Evolutionary conservation across 148 eudicot species (phyloP), one percentile per base, ranked within the genome.

Genomic region (Spergularia bocconei): DNA sequence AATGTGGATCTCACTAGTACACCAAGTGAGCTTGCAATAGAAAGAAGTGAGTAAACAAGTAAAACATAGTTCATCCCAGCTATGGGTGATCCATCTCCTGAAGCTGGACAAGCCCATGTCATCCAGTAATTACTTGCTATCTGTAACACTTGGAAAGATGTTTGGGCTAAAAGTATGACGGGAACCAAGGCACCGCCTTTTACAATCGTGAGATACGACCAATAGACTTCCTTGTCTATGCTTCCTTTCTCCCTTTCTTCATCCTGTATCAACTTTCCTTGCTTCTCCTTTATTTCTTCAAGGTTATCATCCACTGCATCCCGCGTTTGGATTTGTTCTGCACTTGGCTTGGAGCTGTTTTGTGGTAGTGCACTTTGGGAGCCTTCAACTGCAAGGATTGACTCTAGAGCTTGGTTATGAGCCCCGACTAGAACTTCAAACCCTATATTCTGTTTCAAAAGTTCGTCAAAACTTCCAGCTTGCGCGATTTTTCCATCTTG

Each of bases 171-270:
- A 58, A 96, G 21, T 63, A 92, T 96, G 53, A 92, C 60, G 0
- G 99, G 98, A 60, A 96, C 84, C 80, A 92, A 83, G 67, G 73
- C 76, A 39, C 99, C 99, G 21, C 95, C 84, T 81, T 86, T 91
- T 11, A 87, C 93, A 6, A 86, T 78, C 3, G 94, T 96, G 78
- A 96, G 77, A 79, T 96, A 96, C 63, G 87, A 77, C 91, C 89
- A 86, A 72, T 96, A 96, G 47, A 96, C 91, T 79, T 92, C 91
- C 82, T 80, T 92, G 67, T 93, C 98, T 11, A 96, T 96, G 88
- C 99, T 96, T 81, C 99, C 99, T 80, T 86, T 89, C 80, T 89
- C 99, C 71, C 99, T 81, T 38, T 96, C 98, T 81, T 96, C 99
- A 21, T 92, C 99, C 58, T 92, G 91, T 74, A 96, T 93, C 75